These are phyloP conservation scores for Emmonsia crescens DNA, from an alignment of 2,329 filamentous ascomycete species.

Conservation along the genomic window DNA sequence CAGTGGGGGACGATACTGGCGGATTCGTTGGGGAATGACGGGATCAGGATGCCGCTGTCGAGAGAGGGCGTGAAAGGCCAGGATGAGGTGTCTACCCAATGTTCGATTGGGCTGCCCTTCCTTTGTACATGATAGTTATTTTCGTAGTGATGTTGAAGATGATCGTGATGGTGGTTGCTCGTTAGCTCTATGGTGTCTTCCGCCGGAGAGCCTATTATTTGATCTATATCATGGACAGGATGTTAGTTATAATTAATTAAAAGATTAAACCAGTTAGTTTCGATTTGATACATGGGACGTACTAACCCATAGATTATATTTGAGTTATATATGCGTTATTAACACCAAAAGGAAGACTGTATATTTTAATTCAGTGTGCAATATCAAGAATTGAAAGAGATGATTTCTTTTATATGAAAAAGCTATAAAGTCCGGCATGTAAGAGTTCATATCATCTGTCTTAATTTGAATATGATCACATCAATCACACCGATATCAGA, in stretches of 20 bases:
- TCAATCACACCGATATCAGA: not conserved
- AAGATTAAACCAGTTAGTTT: too few relatives aligned
- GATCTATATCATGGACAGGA: not conserved
- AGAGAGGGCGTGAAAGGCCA: not conserved
- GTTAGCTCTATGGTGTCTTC: not conserved
- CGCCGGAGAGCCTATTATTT: not conserved
- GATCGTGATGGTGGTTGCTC: not conserved
- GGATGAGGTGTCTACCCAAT: slow-evolving; percentile 4
- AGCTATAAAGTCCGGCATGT: not conserved
- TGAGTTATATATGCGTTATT: not conserved
- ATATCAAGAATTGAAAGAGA: too few relatives aligned
- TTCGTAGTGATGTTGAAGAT: not conserved
- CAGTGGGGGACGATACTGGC: slow-evolving; percentile 1
- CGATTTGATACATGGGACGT: not conserved
- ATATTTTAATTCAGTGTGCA: not conserved
- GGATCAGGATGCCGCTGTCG: not conserved
- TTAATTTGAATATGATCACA: not conserved
- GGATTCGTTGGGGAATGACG: slow-evolving; percentile 1
- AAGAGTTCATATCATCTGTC: not conserved
- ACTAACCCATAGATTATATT: not conserved
- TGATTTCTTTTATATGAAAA: not conserved
- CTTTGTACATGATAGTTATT: not conserved
- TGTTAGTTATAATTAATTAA: not conserved
- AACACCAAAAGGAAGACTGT: not conserved
- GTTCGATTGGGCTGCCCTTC: slow-evolving; percentile 1